Base-by-base conservation (phyloP, 169 alveolate species). In the Plasmodium vivax region DNA sequence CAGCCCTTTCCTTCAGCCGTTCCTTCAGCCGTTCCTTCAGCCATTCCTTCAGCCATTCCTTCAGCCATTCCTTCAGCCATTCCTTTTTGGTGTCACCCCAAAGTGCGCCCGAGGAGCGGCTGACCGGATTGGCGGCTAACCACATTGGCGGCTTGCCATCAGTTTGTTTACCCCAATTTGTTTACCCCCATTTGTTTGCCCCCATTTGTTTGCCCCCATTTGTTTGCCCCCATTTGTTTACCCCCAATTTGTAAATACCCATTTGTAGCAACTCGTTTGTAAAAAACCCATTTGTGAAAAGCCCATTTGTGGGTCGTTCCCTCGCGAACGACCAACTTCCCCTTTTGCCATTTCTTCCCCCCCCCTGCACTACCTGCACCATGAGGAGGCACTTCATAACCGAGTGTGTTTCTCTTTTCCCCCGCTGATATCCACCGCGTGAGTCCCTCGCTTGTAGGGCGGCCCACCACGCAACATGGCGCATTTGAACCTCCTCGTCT, bases 401-500 rank as follows among this genome's bases (percentile, higher is more conserved):
- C 23, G 62, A 51, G 62, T 51, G 62, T 51, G 23, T 3, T 51
- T 51, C 10, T 14, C 27, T 51, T 51, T 16, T 51, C 2, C 27
- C 27, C 62, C 62, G 14, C 23, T 51, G 62, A 51, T 19, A 51
- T 1, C 23, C 62, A 51, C 23, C 16, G 2, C 27, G 16, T 47
- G 58, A 10, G 58, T 47, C 58, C 58, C 58, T 4, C n/a, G 58
- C n/a, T n/a, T 0, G 6, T 47, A 47, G 1, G n/a, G n/a, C n/a
- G 58, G 14, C 75, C n/a, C 12, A 68, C 16, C 43, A 68, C 62
- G 62, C 27, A 68, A 1, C 16, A 85, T 85, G 93, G 62, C 12
- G 3, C 58, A 75, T 9, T 6, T 90, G 5, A 81, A 80, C 36
- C n/a, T 90, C 72, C 19, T 90, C 45, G 83, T 43, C 5, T 90